Conservation (phyloP, 2,329 filamentous ascomycete genomes). For the Plectosphaerella sp. region DNA sequence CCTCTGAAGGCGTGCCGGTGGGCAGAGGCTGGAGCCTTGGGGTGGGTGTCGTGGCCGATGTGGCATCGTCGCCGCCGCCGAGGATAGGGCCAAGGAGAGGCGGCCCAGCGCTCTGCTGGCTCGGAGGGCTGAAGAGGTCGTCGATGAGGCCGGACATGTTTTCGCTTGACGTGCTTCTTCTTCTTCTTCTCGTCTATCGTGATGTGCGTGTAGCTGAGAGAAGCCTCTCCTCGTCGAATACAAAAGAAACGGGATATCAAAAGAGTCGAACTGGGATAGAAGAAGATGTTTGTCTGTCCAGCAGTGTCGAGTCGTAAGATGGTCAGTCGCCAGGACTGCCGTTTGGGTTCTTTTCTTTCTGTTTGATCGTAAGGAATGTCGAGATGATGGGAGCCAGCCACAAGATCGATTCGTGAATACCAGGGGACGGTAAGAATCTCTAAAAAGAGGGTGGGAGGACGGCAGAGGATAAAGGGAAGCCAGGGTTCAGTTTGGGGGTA, state of each 20-base stretch:
- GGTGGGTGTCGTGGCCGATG: neutral
- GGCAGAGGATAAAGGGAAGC: neutral
- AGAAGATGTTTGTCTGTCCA: neutral
- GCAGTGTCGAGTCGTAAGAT: neutral
- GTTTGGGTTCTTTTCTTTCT: neutral
- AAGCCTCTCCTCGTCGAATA: neutral
- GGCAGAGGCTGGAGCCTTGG: neutral
- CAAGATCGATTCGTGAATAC: neutral
- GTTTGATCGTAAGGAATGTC: neutral
- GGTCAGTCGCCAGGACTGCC: too few species aligned
- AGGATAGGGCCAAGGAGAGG: constrained; percentile 1
- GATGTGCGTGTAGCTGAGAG: neutral
- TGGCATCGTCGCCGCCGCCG: constrained; percentile 3
- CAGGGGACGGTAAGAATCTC: neutral
- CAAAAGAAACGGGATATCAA: neutral
- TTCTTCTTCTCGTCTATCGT: neutral
- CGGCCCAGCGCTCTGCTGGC: neutral
- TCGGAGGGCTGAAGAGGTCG: neutral
- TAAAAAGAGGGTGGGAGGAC: neutral
- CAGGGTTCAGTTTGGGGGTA: neutral
- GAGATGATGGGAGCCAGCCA: neutral
- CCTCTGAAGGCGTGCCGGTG: neutral
- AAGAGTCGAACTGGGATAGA: too few species aligned
- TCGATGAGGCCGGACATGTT: constrained; percentile 8
- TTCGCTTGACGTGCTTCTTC: too few species aligned